Percentiles rank a stretch among this genome's conserved stretches.
phyloP scores from a whole-genome alignment of 306 rosid genomes.

The Citrullus amarus region DNA sequence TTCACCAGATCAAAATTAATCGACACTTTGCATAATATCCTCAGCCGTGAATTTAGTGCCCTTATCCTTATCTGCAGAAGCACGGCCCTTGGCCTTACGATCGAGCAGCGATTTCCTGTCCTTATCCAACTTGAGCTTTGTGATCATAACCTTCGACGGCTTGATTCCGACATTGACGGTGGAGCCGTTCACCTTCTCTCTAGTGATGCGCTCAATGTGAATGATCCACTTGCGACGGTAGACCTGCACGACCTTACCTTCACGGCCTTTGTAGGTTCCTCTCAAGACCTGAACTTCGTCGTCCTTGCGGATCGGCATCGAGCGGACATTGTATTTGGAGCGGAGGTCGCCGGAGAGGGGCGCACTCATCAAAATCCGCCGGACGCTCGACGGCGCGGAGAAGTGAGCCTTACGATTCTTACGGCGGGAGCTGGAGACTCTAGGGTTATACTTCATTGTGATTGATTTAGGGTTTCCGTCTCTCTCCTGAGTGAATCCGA shows the following conservation, averaged over 20 bases:
- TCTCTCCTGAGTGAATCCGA: background rate
- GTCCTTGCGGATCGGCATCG: constrained; percentile 86
- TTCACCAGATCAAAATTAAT: constrained; percentile 25
- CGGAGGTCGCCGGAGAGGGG: constrained; percentile 78
- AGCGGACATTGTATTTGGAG: constrained; percentile 77
- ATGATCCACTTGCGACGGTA: constrained; percentile 95
- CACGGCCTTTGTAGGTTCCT: constrained; percentile 88
- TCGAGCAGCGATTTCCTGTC: constrained; percentile 77
- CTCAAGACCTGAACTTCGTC: constrained; percentile 89
- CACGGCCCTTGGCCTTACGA: constrained; percentile 93
- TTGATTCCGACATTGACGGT: constrained; percentile 90
- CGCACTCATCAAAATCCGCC: constrained; percentile 81
- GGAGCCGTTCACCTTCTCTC: constrained; percentile 91
- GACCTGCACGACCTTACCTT: constrained; percentile 84
- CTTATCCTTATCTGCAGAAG: constrained; percentile 92
- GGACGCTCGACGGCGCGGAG: constrained; percentile 88
- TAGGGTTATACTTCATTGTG: constrained; percentile 74
- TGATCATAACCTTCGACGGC: constrained; percentile 66
- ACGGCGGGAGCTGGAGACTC: constrained; percentile 85
- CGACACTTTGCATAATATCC: constrained; percentile 81
- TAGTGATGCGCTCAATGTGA: constrained; percentile 84
- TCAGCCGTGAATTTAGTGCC: constrained; percentile 88
- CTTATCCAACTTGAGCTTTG: constrained; percentile 81
- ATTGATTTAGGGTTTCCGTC: constrained; percentile 4
- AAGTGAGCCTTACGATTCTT: constrained; percentile 96